A percentile compares a stretch with the other conserved stretches of the same genome.
Evolutionary conservation across 306 rosid genomes (phyloP).

Genomic region (Castanea crenata): DNA sequence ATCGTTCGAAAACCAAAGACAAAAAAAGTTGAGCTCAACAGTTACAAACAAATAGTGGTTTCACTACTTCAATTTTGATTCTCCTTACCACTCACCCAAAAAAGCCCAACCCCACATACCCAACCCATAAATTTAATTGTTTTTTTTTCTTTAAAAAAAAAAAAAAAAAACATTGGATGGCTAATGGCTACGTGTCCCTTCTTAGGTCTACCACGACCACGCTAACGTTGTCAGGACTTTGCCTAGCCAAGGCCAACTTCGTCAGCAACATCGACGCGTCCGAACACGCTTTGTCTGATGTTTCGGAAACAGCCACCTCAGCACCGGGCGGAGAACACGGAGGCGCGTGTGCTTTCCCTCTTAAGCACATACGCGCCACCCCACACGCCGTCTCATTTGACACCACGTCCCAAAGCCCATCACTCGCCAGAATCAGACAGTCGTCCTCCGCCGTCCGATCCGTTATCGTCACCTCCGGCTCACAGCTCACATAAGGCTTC

Average conservation of each 20-base stretch:
- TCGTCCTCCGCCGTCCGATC: slow-evolving; percentile 61
- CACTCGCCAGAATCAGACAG: slow-evolving; percentile 55
- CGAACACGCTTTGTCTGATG: slow-evolving; percentile 41
- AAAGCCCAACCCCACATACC: too few relatives aligned
- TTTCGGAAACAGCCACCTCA: background rate
- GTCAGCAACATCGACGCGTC: slow-evolving; percentile 56
- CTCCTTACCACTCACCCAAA: too few relatives aligned
- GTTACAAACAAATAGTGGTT: too few relatives aligned
- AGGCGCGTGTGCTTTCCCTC: slow-evolving; percentile 20
- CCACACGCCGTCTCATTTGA: slow-evolving; percentile 61
- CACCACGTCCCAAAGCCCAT: slow-evolving; percentile 70
- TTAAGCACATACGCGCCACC: slow-evolving; percentile 55
- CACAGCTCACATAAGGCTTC: slow-evolving; percentile 61
- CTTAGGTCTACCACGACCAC: slow-evolving; percentile 56
- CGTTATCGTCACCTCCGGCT: slow-evolving; percentile 59
- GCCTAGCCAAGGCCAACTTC: slow-evolving; percentile 66
- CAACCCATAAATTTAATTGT: too few relatives aligned
- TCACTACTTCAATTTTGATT: too few relatives aligned
- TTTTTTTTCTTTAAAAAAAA: too few relatives aligned
- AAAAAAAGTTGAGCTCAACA: too few relatives aligned
- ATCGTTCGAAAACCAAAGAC: too few relatives aligned
- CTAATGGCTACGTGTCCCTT: slow-evolving; percentile 23
- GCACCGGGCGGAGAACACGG: background rate
- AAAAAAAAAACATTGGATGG: background rate
- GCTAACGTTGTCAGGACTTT: slow-evolving; percentile 59